These are phyloP conservation scores for Whalleya microplaca DNA, from an alignment of 2,329 filamentous ascomycete genomes.

Conservation along the genomic window DNA sequence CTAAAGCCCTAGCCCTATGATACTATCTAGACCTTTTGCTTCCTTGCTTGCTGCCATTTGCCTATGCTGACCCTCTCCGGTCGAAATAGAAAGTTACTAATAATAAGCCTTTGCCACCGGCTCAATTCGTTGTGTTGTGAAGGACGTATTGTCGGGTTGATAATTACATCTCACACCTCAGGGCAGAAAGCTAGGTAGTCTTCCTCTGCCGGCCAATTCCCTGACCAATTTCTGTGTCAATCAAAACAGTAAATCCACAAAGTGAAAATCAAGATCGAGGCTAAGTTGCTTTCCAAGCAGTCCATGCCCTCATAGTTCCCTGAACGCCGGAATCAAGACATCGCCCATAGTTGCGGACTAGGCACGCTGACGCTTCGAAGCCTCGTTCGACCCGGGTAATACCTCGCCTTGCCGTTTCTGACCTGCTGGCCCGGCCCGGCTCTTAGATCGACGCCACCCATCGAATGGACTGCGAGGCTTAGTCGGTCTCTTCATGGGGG, in stretches of 20 bases:
- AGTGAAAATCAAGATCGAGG: constrained; percentile 20
- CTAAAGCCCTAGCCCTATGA: too few species aligned
- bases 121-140: neutral
- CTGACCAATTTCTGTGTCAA: constrained; percentile 5
- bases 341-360: constrained; percentile 27
- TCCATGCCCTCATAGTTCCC: constrained; percentile 9
- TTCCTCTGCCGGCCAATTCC: constrained; percentile 4
- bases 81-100: neutral
- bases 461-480: constrained; percentile 63
- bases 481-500: constrained; percentile 46
- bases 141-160: neutral
- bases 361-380: constrained; percentile 37
- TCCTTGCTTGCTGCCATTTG: constrained; percentile 7
- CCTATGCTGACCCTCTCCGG: neutral
- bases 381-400: constrained; percentile 36
- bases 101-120: neutral
- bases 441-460: constrained; percentile 70
- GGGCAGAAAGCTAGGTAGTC: neutral
- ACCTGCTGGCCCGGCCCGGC: constrained; percentile 44
- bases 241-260: constrained; percentile 19
- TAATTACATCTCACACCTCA: constrained; percentile 7
- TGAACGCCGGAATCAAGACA: constrained; percentile 13
- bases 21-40: constrained; percentile 8
- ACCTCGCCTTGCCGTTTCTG: constrained; percentile 49
- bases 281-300: neutral